Conservation (phyloP, 2,329 filamentous ascomycete species). For the Fusarium beomiforme region DNA sequence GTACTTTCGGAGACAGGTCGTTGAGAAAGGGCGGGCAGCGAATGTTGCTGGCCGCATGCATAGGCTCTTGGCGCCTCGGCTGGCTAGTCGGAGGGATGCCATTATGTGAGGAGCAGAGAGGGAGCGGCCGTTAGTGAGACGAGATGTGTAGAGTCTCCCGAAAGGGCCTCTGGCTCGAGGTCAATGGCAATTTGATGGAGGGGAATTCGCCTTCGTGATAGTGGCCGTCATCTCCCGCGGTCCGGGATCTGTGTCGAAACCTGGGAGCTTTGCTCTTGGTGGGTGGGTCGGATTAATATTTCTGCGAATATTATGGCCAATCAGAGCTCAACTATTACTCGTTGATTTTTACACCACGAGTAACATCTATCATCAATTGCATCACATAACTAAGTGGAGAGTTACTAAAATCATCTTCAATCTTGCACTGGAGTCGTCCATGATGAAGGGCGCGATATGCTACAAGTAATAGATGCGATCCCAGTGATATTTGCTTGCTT, state of each 20-base stretch:
- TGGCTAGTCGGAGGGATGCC: slow-evolving; percentile 78
- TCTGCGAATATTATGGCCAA: slow-evolving; percentile 45
- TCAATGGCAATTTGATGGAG: slow-evolving; percentile 49
- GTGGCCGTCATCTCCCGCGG: slow-evolving; percentile 48
- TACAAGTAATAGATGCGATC: no score
- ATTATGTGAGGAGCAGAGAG: slow-evolving; percentile 59
- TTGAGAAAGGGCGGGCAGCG: slow-evolving; percentile 70
- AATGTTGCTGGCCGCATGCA: slow-evolving; percentile 60
- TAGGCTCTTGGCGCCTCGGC: slow-evolving; percentile 75
- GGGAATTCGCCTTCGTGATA: slow-evolving; percentile 46
- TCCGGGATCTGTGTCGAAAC: slow-evolving; percentile 42
- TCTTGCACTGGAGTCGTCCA: neutral
- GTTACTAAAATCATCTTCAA: neutral
- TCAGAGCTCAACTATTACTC: slow-evolving; percentile 44
- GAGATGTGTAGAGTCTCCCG: slow-evolving; percentile 45
- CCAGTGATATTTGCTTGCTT: no score
- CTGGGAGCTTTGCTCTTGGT: slow-evolving; percentile 46
- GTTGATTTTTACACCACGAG: slow-evolving; percentile 35
- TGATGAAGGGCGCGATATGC: neutral
- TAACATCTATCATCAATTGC: slow-evolving; percentile 7
- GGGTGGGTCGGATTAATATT: slow-evolving; percentile 48
- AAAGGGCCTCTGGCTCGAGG: slow-evolving; percentile 49
- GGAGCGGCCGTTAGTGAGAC: slow-evolving; percentile 43
- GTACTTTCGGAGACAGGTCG: slow-evolving; percentile 69
- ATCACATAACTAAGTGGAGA: slow-evolving; percentile 13